phyloP scores from a whole-genome alignment of 2,329 filamentous ascomycete genomes.

The Esteya vermicola region DNA sequence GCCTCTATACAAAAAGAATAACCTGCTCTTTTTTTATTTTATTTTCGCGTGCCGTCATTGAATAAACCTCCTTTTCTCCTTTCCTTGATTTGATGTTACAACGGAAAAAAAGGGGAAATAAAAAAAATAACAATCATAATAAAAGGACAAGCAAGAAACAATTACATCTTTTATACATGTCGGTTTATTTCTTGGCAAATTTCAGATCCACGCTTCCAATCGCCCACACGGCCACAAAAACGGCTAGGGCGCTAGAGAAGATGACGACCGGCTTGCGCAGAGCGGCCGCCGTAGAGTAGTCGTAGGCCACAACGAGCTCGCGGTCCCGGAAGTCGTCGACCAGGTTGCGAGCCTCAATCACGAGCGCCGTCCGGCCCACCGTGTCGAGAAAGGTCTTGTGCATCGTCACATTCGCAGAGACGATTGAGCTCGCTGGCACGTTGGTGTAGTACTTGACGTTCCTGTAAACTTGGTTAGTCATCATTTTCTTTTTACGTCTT shows the following conservation, averaged over 20 bases:
- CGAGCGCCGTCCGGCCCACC: slow-evolving; percentile 68
- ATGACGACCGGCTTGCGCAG: slow-evolving; percentile 81
- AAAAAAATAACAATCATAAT: no score
- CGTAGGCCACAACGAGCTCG: slow-evolving; percentile 75
- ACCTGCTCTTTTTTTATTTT: neutral
- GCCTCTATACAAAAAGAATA: neutral
- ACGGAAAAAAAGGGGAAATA: neutral
- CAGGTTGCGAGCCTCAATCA: slow-evolving; percentile 68
- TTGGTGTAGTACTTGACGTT: slow-evolving; percentile 66
- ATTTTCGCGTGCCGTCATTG: no score
- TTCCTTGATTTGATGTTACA: slow-evolving; percentile 1
- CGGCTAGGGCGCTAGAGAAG: slow-evolving; percentile 54
- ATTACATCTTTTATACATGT: no score
- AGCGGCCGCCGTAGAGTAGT: slow-evolving; percentile 59
- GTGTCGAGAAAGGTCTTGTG: slow-evolving; percentile 92
- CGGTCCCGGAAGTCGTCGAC: slow-evolving; percentile 82
- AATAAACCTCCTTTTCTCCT: no score
- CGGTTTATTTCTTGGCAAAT: no score
- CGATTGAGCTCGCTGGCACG: slow-evolving; percentile 49
- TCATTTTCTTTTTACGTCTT: no score
- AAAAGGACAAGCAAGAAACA: no score
- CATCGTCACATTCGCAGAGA: slow-evolving; percentile 42
- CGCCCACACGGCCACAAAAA: slow-evolving; percentile 63
- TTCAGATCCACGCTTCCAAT: slow-evolving; percentile 69
- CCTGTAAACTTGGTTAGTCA: slow-evolving; percentile 38